Conservation (phyloP, 495 filamentous ascomycete species). For the Penicillium salamii region DNA sequence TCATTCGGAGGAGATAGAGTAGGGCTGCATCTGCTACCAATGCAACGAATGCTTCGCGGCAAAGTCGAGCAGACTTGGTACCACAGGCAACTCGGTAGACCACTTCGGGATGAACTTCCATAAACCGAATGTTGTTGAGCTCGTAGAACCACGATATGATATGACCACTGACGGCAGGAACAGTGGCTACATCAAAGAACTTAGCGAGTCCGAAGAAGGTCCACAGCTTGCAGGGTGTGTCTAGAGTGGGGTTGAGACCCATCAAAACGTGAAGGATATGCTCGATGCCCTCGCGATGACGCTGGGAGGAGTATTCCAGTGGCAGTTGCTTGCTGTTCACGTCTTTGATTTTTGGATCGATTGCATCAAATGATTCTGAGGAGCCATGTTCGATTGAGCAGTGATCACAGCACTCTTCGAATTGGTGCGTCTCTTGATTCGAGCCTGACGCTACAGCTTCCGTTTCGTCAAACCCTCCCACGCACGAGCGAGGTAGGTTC, state of each 20-base stretch:
- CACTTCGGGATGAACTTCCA: slow-evolving; percentile 48
- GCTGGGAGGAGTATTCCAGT: slow-evolving; percentile 56
- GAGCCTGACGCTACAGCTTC: not conserved
- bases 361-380: too few species aligned
- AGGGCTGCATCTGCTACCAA: slow-evolving; percentile 48
- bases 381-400: too few species aligned
- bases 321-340: too few species aligned
- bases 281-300: slow-evolving; percentile 60
- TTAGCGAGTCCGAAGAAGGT: slow-evolving; percentile 60
- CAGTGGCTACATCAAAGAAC: slow-evolving; percentile 48
- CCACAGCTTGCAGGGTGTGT: slow-evolving; percentile 64
- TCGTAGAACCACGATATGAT: slow-evolving; percentile 49
- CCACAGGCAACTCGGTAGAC: slow-evolving; percentile 44
- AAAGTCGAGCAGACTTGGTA: slow-evolving; percentile 36
- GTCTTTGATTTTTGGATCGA: not conserved
- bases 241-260: slow-evolving; percentile 47
- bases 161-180: slow-evolving; percentile 29
- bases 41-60: slow-evolving; percentile 44
- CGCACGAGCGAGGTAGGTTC: slow-evolving; percentile 36
- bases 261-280: slow-evolving; percentile 54
- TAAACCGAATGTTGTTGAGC: slow-evolving; percentile 37
- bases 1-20: slow-evolving; percentile 22
- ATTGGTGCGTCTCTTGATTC: too few species aligned
- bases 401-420: too few species aligned
- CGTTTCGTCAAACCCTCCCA: slow-evolving; percentile 36